A percentile compares a stretch with the other conserved stretches of the same genome.
These are phyloP conservation scores for Paraglomus brasilianum DNA, from an alignment of 192 early-diverging fungal species.

Conservation along the genomic window DNA sequence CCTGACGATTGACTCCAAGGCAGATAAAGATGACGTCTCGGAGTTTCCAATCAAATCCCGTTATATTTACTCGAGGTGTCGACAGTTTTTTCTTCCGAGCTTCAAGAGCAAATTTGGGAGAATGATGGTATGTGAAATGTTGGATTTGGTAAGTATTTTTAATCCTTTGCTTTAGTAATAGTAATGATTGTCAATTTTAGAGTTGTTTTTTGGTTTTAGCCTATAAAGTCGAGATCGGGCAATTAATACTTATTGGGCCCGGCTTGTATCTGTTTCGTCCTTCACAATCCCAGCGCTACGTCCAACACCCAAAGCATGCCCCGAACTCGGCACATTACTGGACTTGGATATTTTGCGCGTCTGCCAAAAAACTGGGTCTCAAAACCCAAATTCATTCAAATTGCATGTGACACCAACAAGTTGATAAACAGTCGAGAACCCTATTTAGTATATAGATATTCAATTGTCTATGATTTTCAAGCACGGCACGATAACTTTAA, in stretches of 20 bases:
- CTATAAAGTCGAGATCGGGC: slow-evolving; percentile 16
- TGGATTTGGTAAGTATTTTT: slow-evolving; percentile 14
- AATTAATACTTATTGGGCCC: slow-evolving; percentile 25
- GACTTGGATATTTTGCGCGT: no score
- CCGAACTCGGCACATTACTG: no score
- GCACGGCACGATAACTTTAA: no score
- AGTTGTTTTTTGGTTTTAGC: slow-evolving; percentile 20
- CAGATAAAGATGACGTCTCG: not conserved
- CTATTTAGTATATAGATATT: no score
- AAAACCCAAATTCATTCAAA: no score
- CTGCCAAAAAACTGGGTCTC: no score
- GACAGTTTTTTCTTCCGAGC: not conserved
- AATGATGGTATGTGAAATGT: slow-evolving; percentile 3
- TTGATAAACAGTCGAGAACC: no score
- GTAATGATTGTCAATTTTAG: no score
- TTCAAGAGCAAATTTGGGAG: not conserved
- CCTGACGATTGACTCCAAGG: no score
- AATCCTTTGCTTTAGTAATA: slow-evolving; percentile 1
- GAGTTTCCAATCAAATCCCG: slow-evolving; percentile 15
- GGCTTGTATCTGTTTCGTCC: slow-evolving; percentile 1
- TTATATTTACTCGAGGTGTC: slow-evolving; percentile 9
- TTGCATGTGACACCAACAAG: no score
- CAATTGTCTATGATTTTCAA: no score
- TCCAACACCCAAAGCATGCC: no score
- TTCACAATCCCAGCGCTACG: slow-evolving; percentile 18